These are phyloP conservation scores for Xylariales sp. DNA, from an alignment of 2,329 filamentous ascomycete genomes.

Conservation along the genomic window DNA sequence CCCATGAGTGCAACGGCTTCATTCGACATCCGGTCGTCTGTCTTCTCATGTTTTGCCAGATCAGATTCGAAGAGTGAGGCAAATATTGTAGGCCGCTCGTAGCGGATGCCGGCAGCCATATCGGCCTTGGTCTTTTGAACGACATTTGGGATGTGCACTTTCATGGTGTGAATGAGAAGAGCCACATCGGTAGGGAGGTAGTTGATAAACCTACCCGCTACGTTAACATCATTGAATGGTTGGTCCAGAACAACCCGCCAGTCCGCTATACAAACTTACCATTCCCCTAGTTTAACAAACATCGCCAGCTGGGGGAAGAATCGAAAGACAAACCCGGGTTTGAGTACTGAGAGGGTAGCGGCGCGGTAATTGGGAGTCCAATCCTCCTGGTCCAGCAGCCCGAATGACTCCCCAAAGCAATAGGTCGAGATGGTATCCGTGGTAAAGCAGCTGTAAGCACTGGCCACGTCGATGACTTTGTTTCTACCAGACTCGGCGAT, in stretches of 20 bases:
- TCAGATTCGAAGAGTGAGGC: constrained; percentile 13
- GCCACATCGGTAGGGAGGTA: constrained; percentile 11
- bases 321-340: constrained; percentile 1
- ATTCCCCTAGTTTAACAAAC: not conserved
- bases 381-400: constrained; percentile 16
- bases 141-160: constrained; percentile 10
- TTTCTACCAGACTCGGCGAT: constrained; percentile 24
- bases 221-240: constrained; percentile 6
- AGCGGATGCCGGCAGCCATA: constrained; percentile 11
- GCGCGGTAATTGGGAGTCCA: constrained; percentile 17
- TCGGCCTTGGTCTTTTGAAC: constrained; percentile 11
- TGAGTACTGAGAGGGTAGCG: not conserved
- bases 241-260: not conserved
- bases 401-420: constrained; percentile 16
- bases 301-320: not conserved
- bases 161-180: constrained; percentile 11
- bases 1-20: constrained; percentile 15
- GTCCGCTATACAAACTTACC: not conserved
- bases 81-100: constrained; percentile 13
- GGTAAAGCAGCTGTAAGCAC: constrained; percentile 13
- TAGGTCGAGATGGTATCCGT: constrained; percentile 19
- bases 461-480: constrained; percentile 12
- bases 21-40: constrained; percentile 11
- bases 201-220: constrained; percentile 6
- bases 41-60: constrained; percentile 9